Evolutionary conservation across 768 basidiomycete species (phyloP), one percentile per base, ranked within the genome.

Genomic region (Vishniacozyma victoriae): DNA sequence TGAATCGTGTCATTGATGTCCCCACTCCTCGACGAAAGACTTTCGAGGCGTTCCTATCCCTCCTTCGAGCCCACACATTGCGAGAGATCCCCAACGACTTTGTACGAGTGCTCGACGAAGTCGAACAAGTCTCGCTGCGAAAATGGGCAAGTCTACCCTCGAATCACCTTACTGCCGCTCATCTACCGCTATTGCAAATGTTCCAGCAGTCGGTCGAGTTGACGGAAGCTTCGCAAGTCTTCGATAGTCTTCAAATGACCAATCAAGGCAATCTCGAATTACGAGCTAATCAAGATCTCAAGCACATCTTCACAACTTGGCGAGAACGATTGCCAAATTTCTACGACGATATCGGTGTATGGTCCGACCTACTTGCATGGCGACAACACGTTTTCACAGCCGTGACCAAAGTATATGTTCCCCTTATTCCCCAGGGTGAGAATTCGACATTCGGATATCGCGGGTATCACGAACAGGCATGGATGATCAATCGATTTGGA

Each of bases 321-420:
- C 80, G 95, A 48, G 95, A 97, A 67, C 83, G 95, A 25, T 78
- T 99, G 12, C 95, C 95, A 2, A 93, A 96, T 72, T 78, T 85
- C 36, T 87, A 88, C 70, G 95, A 99, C 67, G 95, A 99, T 67
- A 96, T 99, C 73, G 89, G 85, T 56, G 86, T 97, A 53, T 99
- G 95, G 95, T 90, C 87, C 54, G 95, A 99, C 72, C 79, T 99
- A n/a, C 89, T 99, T 3, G 90, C 92, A 14, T 99, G 95, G 95
- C 77, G 95, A 46, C 95, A 97, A 71, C 96, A 97, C 67, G 90
- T 99, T 40, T 99, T 99, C 76, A 81, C 85, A 56, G 86, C 90
- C 14, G 95, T 99, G 74, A 99, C 97, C 70, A 87, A 89, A 66
- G 82, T 87, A 2, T 97, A 96, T 57, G 83, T 96, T 38, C 95